Evolutionary conservation across 441 rosid genomes (phyloP), one percentile per base, ranked within the genome.

Genomic region (Erodium chrysanthum): DNA sequence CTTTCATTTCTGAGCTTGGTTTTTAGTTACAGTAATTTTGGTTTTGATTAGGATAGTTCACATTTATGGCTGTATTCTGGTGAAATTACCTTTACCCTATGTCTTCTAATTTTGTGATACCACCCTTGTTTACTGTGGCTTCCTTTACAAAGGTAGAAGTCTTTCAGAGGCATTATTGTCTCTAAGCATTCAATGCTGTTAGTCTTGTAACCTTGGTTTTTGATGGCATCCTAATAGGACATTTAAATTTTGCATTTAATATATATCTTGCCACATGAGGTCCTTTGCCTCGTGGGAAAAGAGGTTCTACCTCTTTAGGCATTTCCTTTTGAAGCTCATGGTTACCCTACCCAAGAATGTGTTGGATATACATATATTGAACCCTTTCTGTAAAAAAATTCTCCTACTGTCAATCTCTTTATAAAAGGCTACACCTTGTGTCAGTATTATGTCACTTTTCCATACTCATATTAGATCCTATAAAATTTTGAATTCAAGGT

Each of bases 401-500:
- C 58, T 50, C 10, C 21, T 5, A 15, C 20, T 50, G 21, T 50
- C 20, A 18, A 15, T 6, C 58, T 50, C 14, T 20, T 18, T 9
- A 18, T 54, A 10, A 54, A 15, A 20, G 59, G 22, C 59, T 17
- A 17, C 60, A 54, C 60, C 11, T 20, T 54, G 25, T 54, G 11
- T 54, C 27, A 20, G 25, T 25, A 20, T 18, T 64, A 27, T 64
- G 33, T 40, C 46, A 62, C 17, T 46, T 64, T 59, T 67, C 46
- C 29, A 61, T 11, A 17, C 65, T 27, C 50, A 21, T 50, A 73
- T 76, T 73, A 65, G 46, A 15, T 63, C 48, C 40, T 21, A 68
- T 66, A 56, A 62, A 62, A 40, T 46, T 48, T 71, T 20, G 21
- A 69, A 80, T 74, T 81, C 66, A 76, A 94, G 99, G 99, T 95